Evolutionary conservation across 805 yeast genomes (phyloP), one percentile per base, ranked within the genome.

Genomic region (Ogataea henricii): DNA sequence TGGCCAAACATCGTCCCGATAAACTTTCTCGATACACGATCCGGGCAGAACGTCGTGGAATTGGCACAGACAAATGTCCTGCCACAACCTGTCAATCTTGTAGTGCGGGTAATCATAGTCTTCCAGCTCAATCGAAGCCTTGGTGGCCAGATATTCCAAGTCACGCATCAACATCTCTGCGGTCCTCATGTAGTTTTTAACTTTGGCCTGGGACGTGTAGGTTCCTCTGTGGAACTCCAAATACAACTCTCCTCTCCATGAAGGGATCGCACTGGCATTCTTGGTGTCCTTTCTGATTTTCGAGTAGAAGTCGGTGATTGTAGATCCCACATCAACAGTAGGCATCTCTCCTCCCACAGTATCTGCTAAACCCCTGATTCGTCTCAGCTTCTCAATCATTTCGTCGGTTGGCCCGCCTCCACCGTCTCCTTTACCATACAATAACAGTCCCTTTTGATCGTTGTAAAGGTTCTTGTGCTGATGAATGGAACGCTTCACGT

Each of bases 31-130:
- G 59, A 92, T 92, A 68, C 96, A 89, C 5, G 96, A 85, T 2
- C 99, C 99, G 2, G 99, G 99, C 44, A 94, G 74, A n/a, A 92
- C 97, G 70, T 92, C 99, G 66, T 92, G 99, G 72, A 92, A 92
- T 65, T 92, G 98, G 63, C 96, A 90, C 47, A 94, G 71, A 52
- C 90, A 81, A 17, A 92, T 81, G 65, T 88, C 83, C 64, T 89
- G 92, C 99, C 99, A 92, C 51, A 92, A 66, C 2, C 69, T 74
- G 52, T 83, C 82, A 37, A 92, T 75, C 49, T 83, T 78, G 32
- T 76, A 69, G 26, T 76, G 72, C 2, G 99, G 99, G 64, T 92
- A 92, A 48, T 69, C 71, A 66, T 83, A 92, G 1, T 71, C 59
- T 25, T 76, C 69, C 20, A 58, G 43, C 20, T 72, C 68, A 30